Evolutionary conservation across 176 grass and related monocot species (phyloP).

Genomic region (Rhipidocladum racemiflorum): DNA sequence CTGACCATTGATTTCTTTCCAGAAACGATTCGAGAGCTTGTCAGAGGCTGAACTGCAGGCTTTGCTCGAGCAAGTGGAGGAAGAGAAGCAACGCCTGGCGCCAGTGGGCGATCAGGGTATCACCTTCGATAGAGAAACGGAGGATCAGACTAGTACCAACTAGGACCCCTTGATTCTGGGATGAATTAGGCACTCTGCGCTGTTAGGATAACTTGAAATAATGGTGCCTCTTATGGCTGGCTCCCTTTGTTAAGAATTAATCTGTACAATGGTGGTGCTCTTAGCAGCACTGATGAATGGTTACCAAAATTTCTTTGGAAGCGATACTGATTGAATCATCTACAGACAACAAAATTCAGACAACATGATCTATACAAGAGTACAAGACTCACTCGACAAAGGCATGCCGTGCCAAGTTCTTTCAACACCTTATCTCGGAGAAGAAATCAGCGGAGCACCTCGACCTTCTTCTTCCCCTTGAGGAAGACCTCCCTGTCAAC

Average conservation of each 20-base stretch:
- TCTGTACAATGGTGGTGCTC: neutral
- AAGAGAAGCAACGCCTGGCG: constrained; percentile 62
- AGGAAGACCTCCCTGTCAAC: constrained; percentile 71
- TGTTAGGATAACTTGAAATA: constrained; percentile 27
- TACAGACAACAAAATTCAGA: neutral
- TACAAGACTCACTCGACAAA: neutral
- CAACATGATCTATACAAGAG: neutral
- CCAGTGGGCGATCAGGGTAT: constrained; percentile 26
- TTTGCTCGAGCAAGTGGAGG: constrained; percentile 90
- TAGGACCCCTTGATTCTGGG: neutral
- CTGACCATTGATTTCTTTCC: constrained; percentile 21
- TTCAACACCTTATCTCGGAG: neutral
- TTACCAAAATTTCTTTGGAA: neutral
- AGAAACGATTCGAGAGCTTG: constrained; percentile 93
- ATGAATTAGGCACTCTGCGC: neutral
- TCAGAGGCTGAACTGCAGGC: constrained; percentile 77
- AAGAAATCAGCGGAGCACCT: constrained; percentile 39
- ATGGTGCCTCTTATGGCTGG: neutral
- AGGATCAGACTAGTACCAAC: constrained; percentile 10
- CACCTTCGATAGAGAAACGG: constrained; percentile 40
- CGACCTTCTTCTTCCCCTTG: constrained; percentile 48
- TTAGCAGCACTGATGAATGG: neutral
- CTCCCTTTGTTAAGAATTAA: neutral
- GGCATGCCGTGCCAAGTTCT: neutral
- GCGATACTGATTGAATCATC: neutral